Base-by-base conservation (phyloP, 2,329 filamentous ascomycete species). In the Aspergillus amoenus region DNA sequence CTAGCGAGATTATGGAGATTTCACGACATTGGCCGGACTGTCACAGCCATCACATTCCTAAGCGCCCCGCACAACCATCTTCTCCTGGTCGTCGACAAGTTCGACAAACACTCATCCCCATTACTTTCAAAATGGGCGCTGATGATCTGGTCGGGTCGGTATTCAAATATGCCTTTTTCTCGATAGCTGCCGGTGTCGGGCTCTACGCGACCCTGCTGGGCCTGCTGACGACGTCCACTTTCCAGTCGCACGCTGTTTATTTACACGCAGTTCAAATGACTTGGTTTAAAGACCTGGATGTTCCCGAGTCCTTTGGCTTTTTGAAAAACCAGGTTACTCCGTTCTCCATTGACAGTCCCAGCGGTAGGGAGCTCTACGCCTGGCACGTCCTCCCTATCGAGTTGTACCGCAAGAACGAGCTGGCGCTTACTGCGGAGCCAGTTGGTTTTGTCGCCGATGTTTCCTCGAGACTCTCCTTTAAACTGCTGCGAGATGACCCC, bases 211-310 rank as follows among this genome's bases (percentile, higher is more conserved):
- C 64, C 12, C 74, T 82, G 37, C 68, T 83, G 1, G 73, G 73
- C 2, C 71, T 82, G 3, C 74, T 83, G 42, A 79, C 78, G 0
- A 73, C 65, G 0, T 51, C 78, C 9, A 73, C 65, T 18, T 71
- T 85, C 34, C 83, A 87, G 68, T 74, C 76, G 17, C 81, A 87
- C 61, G 80, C 79, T 27, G 80, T 86, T 22, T 86, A 85, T 63
- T 75, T 86, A 1, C 78, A 86, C 62, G 71, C 73, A 2, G 70
- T 84, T 6, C 79, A 78, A 5, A 75, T 83, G 66, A 84, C 82
- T 15, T 84, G 82, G 81, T 80, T 78, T 61, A 78, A 80, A 63
- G 75, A 82, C 58, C 72, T 82, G 15, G 73, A 82, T 61, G 60
- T 76, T 4, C 79, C 79, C 1, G 80, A 82, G 61, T 66, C 71